Base-by-base conservation (phyloP, 164 flowering plant species). In the Stephania yunnanensis region DNA sequence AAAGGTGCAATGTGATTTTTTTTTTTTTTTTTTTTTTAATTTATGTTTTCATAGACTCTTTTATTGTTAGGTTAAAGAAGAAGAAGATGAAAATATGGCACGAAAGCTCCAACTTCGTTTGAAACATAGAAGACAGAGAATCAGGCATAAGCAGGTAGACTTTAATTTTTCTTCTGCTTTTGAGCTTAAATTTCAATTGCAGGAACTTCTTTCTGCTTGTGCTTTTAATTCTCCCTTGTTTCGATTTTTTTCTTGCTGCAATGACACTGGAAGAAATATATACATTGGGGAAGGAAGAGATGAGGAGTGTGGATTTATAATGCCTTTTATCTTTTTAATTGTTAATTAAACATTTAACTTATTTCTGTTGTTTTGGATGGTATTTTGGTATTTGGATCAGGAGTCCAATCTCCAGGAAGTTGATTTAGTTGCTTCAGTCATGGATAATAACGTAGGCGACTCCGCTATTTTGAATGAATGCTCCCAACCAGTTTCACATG, bases 61-160 rank as follows among this genome's bases (percentile, higher is more conserved):
- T 46, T 71, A 8, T 78, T 83, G 67, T 74, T 81, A 96, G 98
- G 95, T 96, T 58, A 94, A 92, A 76, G 99, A 96, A 81, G 99
- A 96, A 75, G 98, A 96, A 77, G 99, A 96, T 84, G 86, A 83
- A 75, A 87, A 78, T 48, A 63, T 80, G 76, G 88, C 88, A 73
- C 76, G 75, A 72, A 90, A 88, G 81, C 92, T 91, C 80, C 95
- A 89, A 68, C 78, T 82, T 79, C 91, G 75, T 75, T 80, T 94
- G 84, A 96, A 94, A 81, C 84, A 70, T 46, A 89, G 88, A 82
- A 86, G 97, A 78, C 85, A 78, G 17, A 82, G 71, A 71, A 88
- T 83, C 73, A 85, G 83, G 85, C 68, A 70, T 71, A 85, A 83
- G 82, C 88, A 84, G 95, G 98, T 92, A 53, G 42, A 52, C 74